Base-by-base conservation (phyloP, 495 filamentous ascomycete species). In the Penicillium dipodomyicola region DNA sequence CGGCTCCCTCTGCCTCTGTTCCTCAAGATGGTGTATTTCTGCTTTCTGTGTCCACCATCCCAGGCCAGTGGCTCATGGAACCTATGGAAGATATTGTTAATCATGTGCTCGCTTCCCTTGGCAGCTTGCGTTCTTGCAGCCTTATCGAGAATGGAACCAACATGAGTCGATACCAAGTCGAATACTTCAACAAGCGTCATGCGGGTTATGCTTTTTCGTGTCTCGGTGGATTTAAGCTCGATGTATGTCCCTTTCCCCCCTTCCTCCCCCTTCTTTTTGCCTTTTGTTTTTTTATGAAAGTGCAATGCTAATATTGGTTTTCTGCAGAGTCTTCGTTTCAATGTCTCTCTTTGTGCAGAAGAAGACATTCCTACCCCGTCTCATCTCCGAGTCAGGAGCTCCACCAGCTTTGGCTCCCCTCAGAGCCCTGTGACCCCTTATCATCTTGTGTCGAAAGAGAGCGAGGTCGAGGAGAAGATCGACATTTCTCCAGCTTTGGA, bases 371-470 rank as follows among this genome's bases (percentile, higher is more conserved):
- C n/a, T 15, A 1, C 9, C 3, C 33, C 5, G 8, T 9, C n/a
- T 29, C 23, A 4, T 17, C 11, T 14, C 15, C 50, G 22, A n/a
- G n/a, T n/a, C n/a, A n/a, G n/a, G n/a, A n/a, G n/a, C n/a, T n/a
- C 23, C 8, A 27, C 50, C 3, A 43, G 30, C 27, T 8, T 32
- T 11, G 25, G 27, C 19, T 35, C 51, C 27, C 52, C 29, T 3
- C 14, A 17, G 20, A 45, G 29, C 20, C 52, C 52, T 25, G 11
- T 54, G 27, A 54, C 52, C 2, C 52, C 52, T 5, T 20, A 45
- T 6, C 19, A 14, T 3, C 8, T 22, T n/a, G n/a, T 35, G 9
- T 40, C 49, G 15, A 46, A 46, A 23, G 23, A 17, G 43, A 27
- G 10, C 42, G 12, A 22, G 14, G n/a, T 3, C 14, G 43, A n/a